Base-by-base conservation (phyloP, 2,329 filamentous ascomycete species). In the Botrytis pseudocinerea region DNA sequence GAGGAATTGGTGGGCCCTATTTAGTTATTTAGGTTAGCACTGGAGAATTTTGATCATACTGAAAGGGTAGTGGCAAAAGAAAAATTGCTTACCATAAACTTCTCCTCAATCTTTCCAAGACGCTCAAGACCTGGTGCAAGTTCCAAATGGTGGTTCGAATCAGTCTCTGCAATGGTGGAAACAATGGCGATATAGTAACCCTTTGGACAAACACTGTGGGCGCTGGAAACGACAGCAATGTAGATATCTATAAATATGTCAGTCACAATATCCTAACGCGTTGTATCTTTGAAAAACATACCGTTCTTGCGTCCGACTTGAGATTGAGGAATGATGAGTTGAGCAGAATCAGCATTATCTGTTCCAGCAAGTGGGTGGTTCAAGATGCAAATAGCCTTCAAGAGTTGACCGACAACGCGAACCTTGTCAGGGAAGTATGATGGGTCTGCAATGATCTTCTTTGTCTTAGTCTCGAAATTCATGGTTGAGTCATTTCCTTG, bases 171-270 rank as follows among this genome's bases (percentile, higher is more conserved):
- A 81, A 99, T 98, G 74, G 96, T 99, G 65, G 94, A 97, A 77
- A 99, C 95, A 75, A 98, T 99, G 79, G 96, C 96, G 79, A 99
- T 94, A 87, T 97, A 99, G 89, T 98, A 98, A 75, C 95, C 95
- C 89, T 97, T 97, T 80, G 97, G 96, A 86, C 95, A 98, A 79
- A 99, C 97, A 80, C 97, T 98, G 87, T 99, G 97, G 54, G 95
- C 93, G 57, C 93, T 94, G 1, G 95, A 98, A 74, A 99, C 94
- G 82, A 96, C 93, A 73, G 96, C 95, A 81, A 99, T 92, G 87
- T 99, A 99, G 81, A 99, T 95, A 81, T 98, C 94, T 96, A 76
- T 12, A 18, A 14, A 42, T 4, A 51, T 20, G 63, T 72, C 32
- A 72, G 51, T 54, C 16, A 38, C 20, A 38, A 61, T 16, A 14